Evolutionary conservation across 2,329 filamentous ascomycete genomes (phyloP).

Genomic region (Aspergillus sp.): DNA sequence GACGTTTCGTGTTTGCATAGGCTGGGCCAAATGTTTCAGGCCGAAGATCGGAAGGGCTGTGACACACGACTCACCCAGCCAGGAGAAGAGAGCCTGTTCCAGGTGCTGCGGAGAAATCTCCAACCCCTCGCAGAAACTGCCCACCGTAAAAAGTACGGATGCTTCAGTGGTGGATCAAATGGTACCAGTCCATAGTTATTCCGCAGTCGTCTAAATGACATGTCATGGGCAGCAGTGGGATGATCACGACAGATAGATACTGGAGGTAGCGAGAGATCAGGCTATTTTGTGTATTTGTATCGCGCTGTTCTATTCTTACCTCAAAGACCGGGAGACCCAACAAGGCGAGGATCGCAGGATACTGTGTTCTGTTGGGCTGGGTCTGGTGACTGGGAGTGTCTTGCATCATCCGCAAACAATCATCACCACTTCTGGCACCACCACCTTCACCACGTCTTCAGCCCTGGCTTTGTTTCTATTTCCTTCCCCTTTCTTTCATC

Average conservation of each 20-base stretch:
- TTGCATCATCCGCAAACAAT: slow-evolving; percentile 14
- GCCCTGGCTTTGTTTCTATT: neutral
- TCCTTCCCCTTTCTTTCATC: neutral
- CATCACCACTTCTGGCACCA: slow-evolving; percentile 18
- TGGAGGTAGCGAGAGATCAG: neutral
- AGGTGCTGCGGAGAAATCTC: neutral
- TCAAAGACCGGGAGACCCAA: neutral
- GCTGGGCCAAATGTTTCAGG: neutral
- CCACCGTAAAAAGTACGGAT: neutral
- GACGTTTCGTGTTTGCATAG: neutral
- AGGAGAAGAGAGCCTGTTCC: neutral
- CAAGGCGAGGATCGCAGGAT: neutral
- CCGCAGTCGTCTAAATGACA: neutral
- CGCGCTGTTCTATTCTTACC: neutral
- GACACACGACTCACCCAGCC: neutral
- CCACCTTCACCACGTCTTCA: slow-evolving; percentile 5
- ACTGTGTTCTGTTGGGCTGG: neutral
- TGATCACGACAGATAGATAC: neutral
- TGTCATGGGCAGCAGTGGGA: neutral
- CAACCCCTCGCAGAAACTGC: neutral
- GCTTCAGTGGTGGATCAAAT: neutral
- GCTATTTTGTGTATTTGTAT: neutral
- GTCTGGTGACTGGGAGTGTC: slow-evolving; percentile 9
- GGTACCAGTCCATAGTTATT: neutral
- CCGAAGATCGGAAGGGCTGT: neutral